phyloP scores from a whole-genome alignment of 208 protist species.

The Leishmania tropica region DNA sequence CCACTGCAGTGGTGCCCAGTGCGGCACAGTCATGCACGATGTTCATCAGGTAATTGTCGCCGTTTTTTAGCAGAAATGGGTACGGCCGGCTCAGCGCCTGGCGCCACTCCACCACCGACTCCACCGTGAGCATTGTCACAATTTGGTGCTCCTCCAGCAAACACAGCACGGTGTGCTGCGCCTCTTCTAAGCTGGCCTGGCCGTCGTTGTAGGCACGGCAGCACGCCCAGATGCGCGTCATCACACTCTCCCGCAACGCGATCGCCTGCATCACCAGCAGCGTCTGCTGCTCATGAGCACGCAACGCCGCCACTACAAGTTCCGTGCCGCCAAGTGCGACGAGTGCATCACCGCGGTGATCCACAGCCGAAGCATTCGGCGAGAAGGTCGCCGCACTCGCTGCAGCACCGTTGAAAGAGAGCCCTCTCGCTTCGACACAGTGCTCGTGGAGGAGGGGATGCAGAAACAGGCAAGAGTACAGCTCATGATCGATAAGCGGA shows the following conservation, averaged over 20 bases:
- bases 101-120: slow-evolving; percentile 71
- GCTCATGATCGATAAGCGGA: slow-evolving; percentile 36
- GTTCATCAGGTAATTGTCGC: slow-evolving; percentile 57
- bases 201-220: slow-evolving; percentile 39
- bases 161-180: slow-evolving; percentile 42
- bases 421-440: background rate
- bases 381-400: background rate
- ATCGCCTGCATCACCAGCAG: slow-evolving; percentile 40
- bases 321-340: slow-evolving; percentile 33
- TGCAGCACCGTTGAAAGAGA: background rate
- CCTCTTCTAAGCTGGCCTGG: slow-evolving; percentile 37
- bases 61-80: slow-evolving; percentile 48
- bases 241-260: slow-evolving; percentile 43
- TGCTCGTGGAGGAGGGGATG: slow-evolving; percentile 24
- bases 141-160: slow-evolving; percentile 57
- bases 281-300: slow-evolving; percentile 42
- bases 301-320: slow-evolving; percentile 30
- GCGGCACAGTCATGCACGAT: slow-evolving; percentile 58
- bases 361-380: slow-evolving; percentile 4
- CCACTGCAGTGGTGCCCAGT: slow-evolving; percentile 28
- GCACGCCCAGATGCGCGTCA: slow-evolving; percentile 43
- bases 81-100: slow-evolving; percentile 59
- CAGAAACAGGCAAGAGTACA: slow-evolving; percentile 43
- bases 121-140: slow-evolving; percentile 52
- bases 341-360: slow-evolving; percentile 35